Evolutionary conservation across 2,329 filamentous ascomycete genomes (phyloP).

Genomic region (Alternaria metachromatica): DNA sequence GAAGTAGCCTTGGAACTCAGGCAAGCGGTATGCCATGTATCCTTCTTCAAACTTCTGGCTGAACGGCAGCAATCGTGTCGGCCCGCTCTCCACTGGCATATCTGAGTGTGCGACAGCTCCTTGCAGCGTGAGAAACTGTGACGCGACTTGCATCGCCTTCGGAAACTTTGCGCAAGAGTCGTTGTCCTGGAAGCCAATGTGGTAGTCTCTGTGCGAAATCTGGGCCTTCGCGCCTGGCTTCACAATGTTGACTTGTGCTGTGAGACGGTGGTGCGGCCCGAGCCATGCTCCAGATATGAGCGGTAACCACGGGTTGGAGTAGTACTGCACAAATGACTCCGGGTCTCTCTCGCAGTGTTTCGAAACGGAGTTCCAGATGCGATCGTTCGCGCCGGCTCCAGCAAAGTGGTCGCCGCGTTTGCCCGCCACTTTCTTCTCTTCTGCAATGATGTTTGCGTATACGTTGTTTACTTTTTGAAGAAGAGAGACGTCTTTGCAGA

Average conservation of each 20-base stretch:
- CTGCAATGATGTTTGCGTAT: conserved; percentile 47
- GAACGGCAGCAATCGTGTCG: conserved; percentile 67
- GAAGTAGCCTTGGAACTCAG: conserved; percentile 64
- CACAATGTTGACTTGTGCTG: conserved; percentile 69
- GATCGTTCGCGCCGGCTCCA: conserved; percentile 60
- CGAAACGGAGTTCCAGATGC: conserved; percentile 71
- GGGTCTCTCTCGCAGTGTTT: conserved; percentile 65
- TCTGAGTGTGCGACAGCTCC: conserved; percentile 68
- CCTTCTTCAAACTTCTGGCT: conserved; percentile 65
- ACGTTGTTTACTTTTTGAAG: conserved; percentile 32
- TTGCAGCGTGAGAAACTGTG: conserved; percentile 66
- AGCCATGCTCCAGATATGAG: conserved; percentile 64
- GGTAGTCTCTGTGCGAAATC: conserved; percentile 67
- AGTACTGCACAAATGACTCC: conserved; percentile 62
- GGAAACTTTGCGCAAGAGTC: conserved; percentile 57
- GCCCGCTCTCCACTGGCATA: conserved; percentile 65
- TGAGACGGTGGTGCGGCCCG: conserved; percentile 66
- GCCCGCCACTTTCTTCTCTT: conserved; percentile 56
- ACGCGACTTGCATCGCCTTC: conserved; percentile 60
- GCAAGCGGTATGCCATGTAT: conserved; percentile 63
- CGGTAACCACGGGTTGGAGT: conserved; percentile 65
- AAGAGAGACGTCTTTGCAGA: conserved; percentile 42
- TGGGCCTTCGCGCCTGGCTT: conserved; percentile 65
- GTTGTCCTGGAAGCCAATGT: conserved; percentile 66
- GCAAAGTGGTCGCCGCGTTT: conserved; percentile 68